phyloP scores from a whole-genome alignment of 768 basidiomycete genomes.

The Podaxis pistillaris region DNA sequence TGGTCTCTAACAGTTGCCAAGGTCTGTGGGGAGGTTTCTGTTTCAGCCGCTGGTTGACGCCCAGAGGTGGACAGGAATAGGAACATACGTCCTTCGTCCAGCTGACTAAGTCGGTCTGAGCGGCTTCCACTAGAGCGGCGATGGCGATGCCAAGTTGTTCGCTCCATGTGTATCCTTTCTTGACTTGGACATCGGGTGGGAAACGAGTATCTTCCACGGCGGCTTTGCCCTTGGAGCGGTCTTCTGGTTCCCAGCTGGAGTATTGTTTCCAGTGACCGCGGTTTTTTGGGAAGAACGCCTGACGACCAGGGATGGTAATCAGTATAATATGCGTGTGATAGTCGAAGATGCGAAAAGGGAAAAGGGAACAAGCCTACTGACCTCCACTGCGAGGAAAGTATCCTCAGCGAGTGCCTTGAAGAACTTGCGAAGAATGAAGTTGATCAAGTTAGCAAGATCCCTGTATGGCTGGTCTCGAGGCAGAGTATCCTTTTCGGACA shows the following conservation, averaged over 20 bases:
- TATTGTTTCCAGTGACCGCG: conserved; percentile 83
- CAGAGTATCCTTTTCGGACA: conserved; percentile 76
- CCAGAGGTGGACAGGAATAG: not conserved
- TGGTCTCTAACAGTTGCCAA: conserved; percentile 57
- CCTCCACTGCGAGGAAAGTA: conserved; percentile 87
- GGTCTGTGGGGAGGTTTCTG: conserved; percentile 41
- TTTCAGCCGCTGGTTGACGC: conserved; percentile 1
- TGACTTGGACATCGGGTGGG: conserved; percentile 73
- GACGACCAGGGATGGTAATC: conserved; percentile 6
- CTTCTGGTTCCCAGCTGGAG: conserved; percentile 72
- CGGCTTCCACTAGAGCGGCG: conserved; percentile 66
- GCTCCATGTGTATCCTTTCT: conserved; percentile 86
- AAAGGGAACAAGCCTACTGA: conserved; percentile 32
- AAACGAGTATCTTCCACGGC: conserved; percentile 42
- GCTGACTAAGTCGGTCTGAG: conserved; percentile 60
- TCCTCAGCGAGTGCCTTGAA: conserved; percentile 89
- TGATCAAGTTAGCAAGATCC: conserved; percentile 82
- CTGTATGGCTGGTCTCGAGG: conserved; percentile 78
- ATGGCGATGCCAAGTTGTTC: conserved; percentile 89
- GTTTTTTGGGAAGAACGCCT: conserved; percentile 92
- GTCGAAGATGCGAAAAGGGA: conserved; percentile 12
- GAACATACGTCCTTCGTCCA: conserved; percentile 79
- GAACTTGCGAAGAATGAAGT: conserved; percentile 86
- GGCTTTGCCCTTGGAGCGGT: conserved; percentile 34
- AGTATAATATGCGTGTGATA: conserved; percentile 11